These are phyloP conservation scores for Rubia tinctorum DNA, from an alignment of 305 asterid genomes.

Conservation along the genomic window DNA sequence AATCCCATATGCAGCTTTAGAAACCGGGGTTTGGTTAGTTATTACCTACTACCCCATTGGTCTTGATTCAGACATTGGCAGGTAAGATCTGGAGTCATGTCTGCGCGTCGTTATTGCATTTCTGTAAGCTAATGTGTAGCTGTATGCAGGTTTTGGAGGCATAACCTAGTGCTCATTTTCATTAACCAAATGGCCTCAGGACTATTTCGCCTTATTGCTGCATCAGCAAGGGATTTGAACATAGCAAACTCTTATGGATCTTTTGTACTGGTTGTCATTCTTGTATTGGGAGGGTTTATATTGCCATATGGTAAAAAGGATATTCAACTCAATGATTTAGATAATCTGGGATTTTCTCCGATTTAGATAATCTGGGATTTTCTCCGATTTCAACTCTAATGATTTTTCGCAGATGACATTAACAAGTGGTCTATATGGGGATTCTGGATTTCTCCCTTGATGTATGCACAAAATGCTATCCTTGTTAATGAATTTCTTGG, in stretches of 20 bases:
- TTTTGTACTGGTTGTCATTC: slow-evolving; percentile 16
- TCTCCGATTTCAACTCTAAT: not conserved
- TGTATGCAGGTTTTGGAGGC: slow-evolving; percentile 23
- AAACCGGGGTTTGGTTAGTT: slow-evolving; percentile 43
- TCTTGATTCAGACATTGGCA: slow-evolving; percentile 50
- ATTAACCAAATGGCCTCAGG: slow-evolving; percentile 21
- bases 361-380: not conserved
- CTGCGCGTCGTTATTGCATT: not conserved
- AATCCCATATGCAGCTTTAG: slow-evolving; percentile 43
- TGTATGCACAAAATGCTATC: slow-evolving; percentile 31
- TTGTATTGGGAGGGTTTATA: slow-evolving; percentile 24
- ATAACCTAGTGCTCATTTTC: slow-evolving; percentile 19
- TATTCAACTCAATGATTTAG: too few species aligned
- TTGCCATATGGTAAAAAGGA: slow-evolving; percentile 21
- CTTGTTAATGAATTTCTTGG: slow-evolving; percentile 55
- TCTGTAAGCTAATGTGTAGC: not conserved
- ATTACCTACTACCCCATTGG: slow-evolving; percentile 54
- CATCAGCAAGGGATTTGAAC: slow-evolving; percentile 22
- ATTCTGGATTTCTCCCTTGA: slow-evolving; percentile 34
- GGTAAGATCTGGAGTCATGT: slow-evolving; percentile 24
- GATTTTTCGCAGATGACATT: slow-evolving; percentile 40
- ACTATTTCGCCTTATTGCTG: slow-evolving; percentile 24
- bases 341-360: not conserved
- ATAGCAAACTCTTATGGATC: slow-evolving; percentile 27
- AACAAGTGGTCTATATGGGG: slow-evolving; percentile 59